A percentile compares a stretch with the other conserved stretches of the same genome.
These are phyloP conservation scores for Sclerotinia minor DNA, from an alignment of 2,329 filamentous ascomycete species.

Conservation along the genomic window DNA sequence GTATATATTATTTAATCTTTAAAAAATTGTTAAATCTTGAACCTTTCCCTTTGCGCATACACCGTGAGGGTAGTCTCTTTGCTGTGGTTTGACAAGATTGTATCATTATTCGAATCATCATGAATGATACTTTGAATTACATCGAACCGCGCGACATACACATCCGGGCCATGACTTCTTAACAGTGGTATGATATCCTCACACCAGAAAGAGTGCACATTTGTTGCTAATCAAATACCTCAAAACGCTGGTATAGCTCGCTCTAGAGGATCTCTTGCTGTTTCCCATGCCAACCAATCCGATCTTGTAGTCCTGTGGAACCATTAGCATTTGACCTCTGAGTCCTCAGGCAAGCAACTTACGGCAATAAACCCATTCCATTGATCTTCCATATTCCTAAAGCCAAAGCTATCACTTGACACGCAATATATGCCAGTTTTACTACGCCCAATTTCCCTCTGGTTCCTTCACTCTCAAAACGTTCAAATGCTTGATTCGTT, in stretches of 20 bases:
- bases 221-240: constrained; percentile 19
- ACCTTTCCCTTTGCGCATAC: background rate
- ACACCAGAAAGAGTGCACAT: constrained; percentile 1
- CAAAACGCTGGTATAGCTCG: constrained; percentile 42
- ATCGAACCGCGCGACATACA: background rate
- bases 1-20: background rate
- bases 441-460: constrained; percentile 72
- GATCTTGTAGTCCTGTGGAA: constrained; percentile 78
- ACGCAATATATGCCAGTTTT: constrained; percentile 83
- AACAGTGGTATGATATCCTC: constrained; percentile 7
- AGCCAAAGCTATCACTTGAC: constrained; percentile 80
- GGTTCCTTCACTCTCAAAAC: constrained; percentile 83
- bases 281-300: constrained; percentile 96
- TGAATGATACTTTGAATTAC: background rate
- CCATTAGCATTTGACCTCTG: constrained; percentile 38
- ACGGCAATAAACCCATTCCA: constrained; percentile 91
- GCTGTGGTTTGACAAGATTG: background rate
- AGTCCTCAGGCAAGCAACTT: constrained; percentile 45
- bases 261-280: constrained; percentile 41
- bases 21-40: background rate
- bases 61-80: background rate
- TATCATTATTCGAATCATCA: background rate
- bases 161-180: background rate
- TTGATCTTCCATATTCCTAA: constrained; percentile 97
- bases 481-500: constrained; percentile 85